Evolutionary conservation across 106 monocot genomes (phyloP).

Genomic region (Dendrobium huoshanense): DNA sequence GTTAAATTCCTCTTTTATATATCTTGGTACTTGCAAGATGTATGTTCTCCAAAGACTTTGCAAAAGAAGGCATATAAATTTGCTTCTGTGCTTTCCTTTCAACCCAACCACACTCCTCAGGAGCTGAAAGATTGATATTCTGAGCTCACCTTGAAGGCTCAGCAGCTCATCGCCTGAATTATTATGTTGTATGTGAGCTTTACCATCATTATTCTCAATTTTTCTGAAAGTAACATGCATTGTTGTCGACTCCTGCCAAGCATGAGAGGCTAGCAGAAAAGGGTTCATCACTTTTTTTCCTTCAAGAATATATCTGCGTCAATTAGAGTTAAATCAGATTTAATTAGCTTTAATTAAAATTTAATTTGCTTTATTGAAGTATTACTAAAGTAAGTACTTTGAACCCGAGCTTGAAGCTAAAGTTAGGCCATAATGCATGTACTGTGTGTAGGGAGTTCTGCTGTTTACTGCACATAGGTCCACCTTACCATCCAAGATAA

Average conservation of each 20-base stretch:
- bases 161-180: constrained; percentile 3
- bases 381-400: constrained; percentile 12
- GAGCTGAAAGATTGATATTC: constrained; percentile 17
- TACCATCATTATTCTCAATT: background rate
- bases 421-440: constrained; percentile 30
- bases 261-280: constrained; percentile 16
- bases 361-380: background rate
- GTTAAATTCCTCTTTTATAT: background rate
- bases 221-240: constrained; percentile 25
- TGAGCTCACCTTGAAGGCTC: constrained; percentile 19
- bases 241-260: constrained; percentile 23
- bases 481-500: constrained; percentile 32
- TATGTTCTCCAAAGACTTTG: constrained; percentile 37
- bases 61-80: constrained; percentile 19
- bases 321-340: background rate
- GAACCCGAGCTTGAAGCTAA: constrained; percentile 24
- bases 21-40: constrained; percentile 22
- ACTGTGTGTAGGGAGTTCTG: constrained; percentile 40
- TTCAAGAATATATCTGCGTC: constrained; percentile 28
- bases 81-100: constrained; percentile 20
- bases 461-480: constrained; percentile 23
- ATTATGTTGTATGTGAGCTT: background rate
- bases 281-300: constrained; percentile 41
- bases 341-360: background rate
- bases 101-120: constrained; percentile 14